phyloP scores from a whole-genome alignment of 2,329 filamentous ascomycete genomes.

The Drechslerella coelobrocha region DNA sequence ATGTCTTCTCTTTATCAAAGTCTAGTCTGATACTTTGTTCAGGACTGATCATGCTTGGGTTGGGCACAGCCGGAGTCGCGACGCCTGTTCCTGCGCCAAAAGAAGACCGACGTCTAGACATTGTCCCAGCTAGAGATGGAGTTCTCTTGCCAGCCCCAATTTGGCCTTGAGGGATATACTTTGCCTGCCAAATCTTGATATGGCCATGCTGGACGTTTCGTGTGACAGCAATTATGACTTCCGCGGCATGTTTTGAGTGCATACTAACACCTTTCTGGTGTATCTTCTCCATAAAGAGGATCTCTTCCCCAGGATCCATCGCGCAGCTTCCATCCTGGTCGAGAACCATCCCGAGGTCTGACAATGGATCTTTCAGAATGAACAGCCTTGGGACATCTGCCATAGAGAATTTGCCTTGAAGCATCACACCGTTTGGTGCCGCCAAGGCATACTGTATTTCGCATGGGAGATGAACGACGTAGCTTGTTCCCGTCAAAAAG shows the following conservation, averaged over 20 bases:
- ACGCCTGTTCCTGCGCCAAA: slow-evolving; percentile 74
- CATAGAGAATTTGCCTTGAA: slow-evolving; percentile 73
- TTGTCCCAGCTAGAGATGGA: slow-evolving; percentile 65
- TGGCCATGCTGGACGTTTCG: slow-evolving; percentile 76
- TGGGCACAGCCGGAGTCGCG: slow-evolving; percentile 71
- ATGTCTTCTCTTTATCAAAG: slow-evolving; percentile 63
- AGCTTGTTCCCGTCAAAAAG: slow-evolving; percentile 83
- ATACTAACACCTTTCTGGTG: slow-evolving; percentile 65
- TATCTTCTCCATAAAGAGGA: slow-evolving; percentile 75
- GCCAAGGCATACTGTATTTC: slow-evolving; percentile 88
- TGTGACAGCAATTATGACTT: slow-evolving; percentile 78
- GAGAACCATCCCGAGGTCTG: slow-evolving; percentile 86
- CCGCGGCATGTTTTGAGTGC: slow-evolving; percentile 56
- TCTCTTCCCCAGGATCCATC: slow-evolving; percentile 78
- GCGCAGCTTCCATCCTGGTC: slow-evolving; percentile 64
- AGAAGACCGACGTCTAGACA: slow-evolving; percentile 71
- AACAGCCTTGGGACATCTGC: slow-evolving; percentile 76
- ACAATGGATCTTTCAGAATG: slow-evolving; percentile 81
- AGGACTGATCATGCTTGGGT: slow-evolving; percentile 75
- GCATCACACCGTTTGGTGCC: slow-evolving; percentile 79
- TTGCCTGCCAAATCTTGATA: slow-evolving; percentile 84
- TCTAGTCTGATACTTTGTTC: slow-evolving; percentile 72
- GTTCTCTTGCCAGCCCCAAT: slow-evolving; percentile 62
- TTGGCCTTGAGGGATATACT: slow-evolving; percentile 74
- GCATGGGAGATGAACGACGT: slow-evolving; percentile 92